Evolutionary conservation across 78 protist species (phyloP), one percentile per base, ranked within the genome.

Genomic region (Dictyostelium firmibasis): DNA sequence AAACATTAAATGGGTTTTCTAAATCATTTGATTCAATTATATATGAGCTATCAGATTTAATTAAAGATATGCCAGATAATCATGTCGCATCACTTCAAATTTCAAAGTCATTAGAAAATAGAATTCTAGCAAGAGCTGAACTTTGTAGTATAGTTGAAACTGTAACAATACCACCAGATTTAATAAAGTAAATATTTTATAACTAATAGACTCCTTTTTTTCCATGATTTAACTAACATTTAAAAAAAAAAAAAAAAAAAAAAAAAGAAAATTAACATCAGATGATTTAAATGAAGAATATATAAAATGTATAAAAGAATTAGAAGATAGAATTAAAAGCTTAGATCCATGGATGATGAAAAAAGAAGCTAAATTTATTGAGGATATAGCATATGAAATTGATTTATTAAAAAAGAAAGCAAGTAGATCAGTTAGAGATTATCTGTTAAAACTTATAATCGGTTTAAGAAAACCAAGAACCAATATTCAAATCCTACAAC

Each of bases 31-130:
- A 89, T 31, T 13, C 44, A 70, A 79, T 81, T 69, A 75, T 79
- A 20, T 60, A 18, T 8, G 94, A 89, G 9, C 57, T 89, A 11
- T 84, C 84, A 27, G 69, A 64, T 44, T 44, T 89, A n/a, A 78
- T 89, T 14, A 89, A 89, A 50, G 94, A 89, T 70, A 89, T 89
- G 94, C 94, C 94, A 27, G 94, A 89, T 69, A 81, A 69, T 2
- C 94, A 89, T 69, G 64, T 89, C 6, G 85, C 87, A 31, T 67
- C 94, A 53, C 50, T 64, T 7, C 82, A 81, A 50, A 36, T 89
- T 29, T 44, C 78, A 31, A 83, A 78, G 33, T 53, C 94, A 47
- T n/a, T 89, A 3, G 77, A 64, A 8, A 78, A 89, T 69, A 81
- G 94, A 69, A 78, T 81, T 18, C 14, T 47, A 18, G 47, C 84